Evolutionary conservation across 192 early-diverging fungal genomes (phyloP).

Genomic region (Podila clonocystis): DNA sequence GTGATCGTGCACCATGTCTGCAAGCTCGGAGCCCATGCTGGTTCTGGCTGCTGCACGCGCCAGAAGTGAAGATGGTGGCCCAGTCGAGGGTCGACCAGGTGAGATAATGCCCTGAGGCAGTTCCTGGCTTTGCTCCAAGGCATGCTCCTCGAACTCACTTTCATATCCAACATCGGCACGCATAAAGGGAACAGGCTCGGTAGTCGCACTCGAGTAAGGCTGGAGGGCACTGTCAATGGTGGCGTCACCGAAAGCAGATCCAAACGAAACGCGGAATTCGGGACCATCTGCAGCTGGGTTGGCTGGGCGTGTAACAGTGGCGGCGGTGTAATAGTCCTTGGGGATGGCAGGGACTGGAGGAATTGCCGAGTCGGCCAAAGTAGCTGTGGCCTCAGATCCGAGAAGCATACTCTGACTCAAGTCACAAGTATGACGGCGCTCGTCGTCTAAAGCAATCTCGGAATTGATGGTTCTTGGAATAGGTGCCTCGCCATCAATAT

Average conservation of each 20-base stretch:
- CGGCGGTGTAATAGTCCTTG: slow-evolving; percentile 4
- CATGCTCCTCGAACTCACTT: background rate
- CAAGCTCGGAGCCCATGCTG: slow-evolving; percentile 26
- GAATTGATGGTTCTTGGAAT: background rate
- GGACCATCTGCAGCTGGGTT: background rate
- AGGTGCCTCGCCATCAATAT: background rate
- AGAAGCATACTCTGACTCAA: slow-evolving; percentile 26
- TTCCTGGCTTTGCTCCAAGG: background rate
- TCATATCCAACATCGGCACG: background rate
- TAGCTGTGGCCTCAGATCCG: background rate
- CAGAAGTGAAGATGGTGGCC: slow-evolving; percentile 37
- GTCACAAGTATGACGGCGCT: slow-evolving; percentile 3
- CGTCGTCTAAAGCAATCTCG: background rate
- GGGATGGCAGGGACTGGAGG: slow-evolving; percentile 39
- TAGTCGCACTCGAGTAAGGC: background rate
- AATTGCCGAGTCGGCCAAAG: background rate
- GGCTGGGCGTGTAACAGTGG: background rate
- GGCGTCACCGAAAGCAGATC: slow-evolving; percentile 27
- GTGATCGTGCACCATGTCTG: slow-evolving; percentile 4
- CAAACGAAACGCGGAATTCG: slow-evolving; percentile 19
- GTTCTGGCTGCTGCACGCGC: slow-evolving; percentile 34
- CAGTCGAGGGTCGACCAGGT: slow-evolving; percentile 29
- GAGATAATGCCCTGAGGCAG: slow-evolving; percentile 2
- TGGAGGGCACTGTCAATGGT: slow-evolving; percentile 15
- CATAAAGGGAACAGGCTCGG: background rate